Evolutionary conservation across 139 green algal genomes (phyloP).

Genomic region (Coccomyxa sp.): DNA sequence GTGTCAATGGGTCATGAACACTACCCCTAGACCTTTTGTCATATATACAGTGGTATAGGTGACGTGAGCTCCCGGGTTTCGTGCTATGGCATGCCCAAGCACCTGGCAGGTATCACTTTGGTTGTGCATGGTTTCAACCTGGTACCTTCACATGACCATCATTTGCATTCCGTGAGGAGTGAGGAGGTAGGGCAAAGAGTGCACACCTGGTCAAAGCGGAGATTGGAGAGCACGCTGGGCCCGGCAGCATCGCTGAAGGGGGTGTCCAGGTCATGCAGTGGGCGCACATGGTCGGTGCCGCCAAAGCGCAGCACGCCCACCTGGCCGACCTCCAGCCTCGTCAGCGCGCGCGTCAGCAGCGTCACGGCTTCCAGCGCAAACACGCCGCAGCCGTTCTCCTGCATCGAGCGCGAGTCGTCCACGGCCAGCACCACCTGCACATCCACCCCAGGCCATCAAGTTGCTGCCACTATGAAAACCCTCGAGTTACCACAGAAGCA

Average conservation of each 20-base stretch:
- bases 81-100: no score
- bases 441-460: neutral
- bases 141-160: no score
- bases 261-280: slow-evolving; percentile 77
- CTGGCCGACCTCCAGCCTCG: slow-evolving; percentile 87
- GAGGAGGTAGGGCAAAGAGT: no score
- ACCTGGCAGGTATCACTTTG: no score
- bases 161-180: no score
- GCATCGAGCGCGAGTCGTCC: slow-evolving; percentile 92
- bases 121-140: no score
- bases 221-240: slow-evolving; percentile 55
- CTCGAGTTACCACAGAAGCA: no score
- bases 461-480: no score
- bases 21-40: neutral
- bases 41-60: no score
- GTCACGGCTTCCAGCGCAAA: slow-evolving; percentile 90
- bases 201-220: slow-evolving; percentile 41
- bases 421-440: slow-evolving; percentile 78
- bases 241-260: slow-evolving; percentile 86
- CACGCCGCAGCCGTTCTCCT: slow-evolving; percentile 77
- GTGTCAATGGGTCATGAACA: neutral
- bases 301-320: slow-evolving; percentile 91
- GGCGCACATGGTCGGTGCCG: slow-evolving; percentile 52
- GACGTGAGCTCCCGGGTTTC: no score
- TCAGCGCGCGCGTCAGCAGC: slow-evolving; percentile 82